A percentile compares a stretch with the other conserved stretches of the same genome.
phyloP scores from a whole-genome alignment of 176 grass and related monocot species.

The Bolboschoenus planiculmis region DNA sequence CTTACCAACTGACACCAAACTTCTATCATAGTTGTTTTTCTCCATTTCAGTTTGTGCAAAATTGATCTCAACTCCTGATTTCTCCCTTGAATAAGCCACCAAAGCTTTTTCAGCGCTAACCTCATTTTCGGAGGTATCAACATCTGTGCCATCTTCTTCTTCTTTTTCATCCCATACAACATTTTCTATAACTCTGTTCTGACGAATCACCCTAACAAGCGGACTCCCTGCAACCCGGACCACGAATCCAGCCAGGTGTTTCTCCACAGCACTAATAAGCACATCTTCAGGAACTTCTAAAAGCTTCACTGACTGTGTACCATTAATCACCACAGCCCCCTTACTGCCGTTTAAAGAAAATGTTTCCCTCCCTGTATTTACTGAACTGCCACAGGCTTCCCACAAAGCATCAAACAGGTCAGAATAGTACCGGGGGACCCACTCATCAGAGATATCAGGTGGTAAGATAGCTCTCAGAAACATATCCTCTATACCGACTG shows the following conservation, averaged over 20 bases:
- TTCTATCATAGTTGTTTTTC: slow-evolving; percentile 28
- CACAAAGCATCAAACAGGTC: slow-evolving; percentile 81
- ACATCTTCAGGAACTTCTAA: slow-evolving; percentile 63
- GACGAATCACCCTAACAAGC: slow-evolving; percentile 50
- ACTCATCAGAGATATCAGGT: slow-evolving; percentile 34
- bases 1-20: slow-evolving; percentile 34
- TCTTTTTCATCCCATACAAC: slow-evolving; percentile 56
- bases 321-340: slow-evolving; percentile 56
- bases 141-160: slow-evolving; percentile 19
- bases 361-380: slow-evolving; percentile 59
- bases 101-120: slow-evolving; percentile 47
- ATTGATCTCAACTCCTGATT: background rate
- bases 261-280: slow-evolving; percentile 69
- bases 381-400: slow-evolving; percentile 73
- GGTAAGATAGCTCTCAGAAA: slow-evolving; percentile 58
- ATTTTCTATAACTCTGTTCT: slow-evolving; percentile 63
- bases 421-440: slow-evolving; percentile 36
- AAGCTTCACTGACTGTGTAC: slow-evolving; percentile 84
- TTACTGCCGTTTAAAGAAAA: slow-evolving; percentile 74
- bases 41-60: slow-evolving; percentile 28
- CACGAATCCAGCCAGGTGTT: slow-evolving; percentile 61
- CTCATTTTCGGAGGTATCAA: slow-evolving; percentile 6
- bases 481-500: slow-evolving; percentile 92
- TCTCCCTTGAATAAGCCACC: slow-evolving; percentile 51
- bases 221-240: slow-evolving; percentile 51